Base-by-base conservation (phyloP, 2,329 filamentous ascomycete genomes). In the Xylariales sp. region DNA sequence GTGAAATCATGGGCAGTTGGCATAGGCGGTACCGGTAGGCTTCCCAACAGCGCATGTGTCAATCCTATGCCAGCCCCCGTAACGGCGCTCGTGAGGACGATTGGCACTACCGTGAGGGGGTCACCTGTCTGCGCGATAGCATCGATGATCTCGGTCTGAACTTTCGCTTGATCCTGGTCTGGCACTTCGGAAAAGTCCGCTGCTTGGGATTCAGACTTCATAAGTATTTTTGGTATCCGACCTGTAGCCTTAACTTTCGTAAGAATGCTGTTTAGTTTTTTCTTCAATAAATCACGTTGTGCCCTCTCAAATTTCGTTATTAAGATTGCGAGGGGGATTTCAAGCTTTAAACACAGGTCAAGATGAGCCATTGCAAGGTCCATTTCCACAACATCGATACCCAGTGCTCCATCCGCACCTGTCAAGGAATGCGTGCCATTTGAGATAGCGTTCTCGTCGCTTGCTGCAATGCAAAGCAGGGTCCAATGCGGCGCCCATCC, bases 401-500 rank as follows among this genome's bases (percentile, higher is more conserved):
- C 86, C 10, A 86, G 75, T 36, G 83, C 78, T 60, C 89, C 87
- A 69, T 85, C 83, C 9, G 84, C 79, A 5, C 74, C 74, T 1
- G 83, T 82, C 18, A 85, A 81, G 0, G 84, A 86, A 64, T 83
- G 82, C 6, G 81, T 82, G 34, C 78, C 75, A 50, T 76, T 75
- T 3, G 75, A 72, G 3, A 74, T 73, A 53, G 78, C 74, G 12
- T 91, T 88, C 10, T 86, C 84, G 70, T 91, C 91, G 75, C 96
- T 92, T 43, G 93, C 93, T 54, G 93, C 90, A 69, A 98, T 89
- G 73, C 97, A 97, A 1, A 98, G 85, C 28, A 97, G 80, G 1
- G 93, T 94, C 91, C 96, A 99, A 77, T 98, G 94, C 8, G 96
- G 96, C 45, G 93, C 92, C 94, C 96, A 98, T 53, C 94, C 96